Evolutionary conservation across 2,329 filamentous ascomycete species (phyloP), one percentile per base, ranked within the genome.

Genomic region (Davidsoniella australis): DNA sequence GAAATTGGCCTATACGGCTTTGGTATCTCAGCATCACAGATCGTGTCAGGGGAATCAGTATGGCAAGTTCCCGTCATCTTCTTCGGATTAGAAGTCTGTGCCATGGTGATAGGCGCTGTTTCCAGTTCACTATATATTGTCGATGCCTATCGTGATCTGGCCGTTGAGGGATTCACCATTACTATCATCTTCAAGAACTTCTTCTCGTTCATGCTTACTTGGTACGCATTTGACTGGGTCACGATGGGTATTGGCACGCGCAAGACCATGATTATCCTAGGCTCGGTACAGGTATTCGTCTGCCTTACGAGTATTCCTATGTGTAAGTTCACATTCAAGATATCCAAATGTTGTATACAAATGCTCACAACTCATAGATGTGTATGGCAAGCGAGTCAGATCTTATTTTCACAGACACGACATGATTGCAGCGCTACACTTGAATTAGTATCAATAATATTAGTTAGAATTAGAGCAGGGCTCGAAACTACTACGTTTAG

Each of bases 111-210:
- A 59, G 88, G 88, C 1, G 85, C 88, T 1, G 86, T 94, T 2
- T 80, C 85, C 1, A 83, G 79, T 54, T 84, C 85, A 1, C 67
- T 94, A 20, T 96, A 96, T 60, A 82, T 95, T 59, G 84, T 94
- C 6, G 89, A 95, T 65, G 88, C 88, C 0, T 89, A 95, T 64
- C 80, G 87, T 82, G 80, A 89, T 54, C 76, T 94, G 50, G 78
- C 85, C 1, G 76, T 94, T 44, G 88, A 95, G 64, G 84, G 80
- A 5, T 94, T 94, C 62, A 94, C 87, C 0, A 85, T 85, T 64
- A 75, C 91, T 61, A 74, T 94, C 55, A 80, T 94, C 48, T 94
- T 95, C 71, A 95, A 95, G 66, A 94, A 95, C 64, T 74, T 95
- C 54, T 94, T 95, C 66, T 84, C 80, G 54, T 95, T 93, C 58